Percentiles rank a stretch among this genome's conserved stretches.
phyloP scores from a whole-genome alignment of 2,329 filamentous ascomycete species.

The Knufia fluminis region DNA sequence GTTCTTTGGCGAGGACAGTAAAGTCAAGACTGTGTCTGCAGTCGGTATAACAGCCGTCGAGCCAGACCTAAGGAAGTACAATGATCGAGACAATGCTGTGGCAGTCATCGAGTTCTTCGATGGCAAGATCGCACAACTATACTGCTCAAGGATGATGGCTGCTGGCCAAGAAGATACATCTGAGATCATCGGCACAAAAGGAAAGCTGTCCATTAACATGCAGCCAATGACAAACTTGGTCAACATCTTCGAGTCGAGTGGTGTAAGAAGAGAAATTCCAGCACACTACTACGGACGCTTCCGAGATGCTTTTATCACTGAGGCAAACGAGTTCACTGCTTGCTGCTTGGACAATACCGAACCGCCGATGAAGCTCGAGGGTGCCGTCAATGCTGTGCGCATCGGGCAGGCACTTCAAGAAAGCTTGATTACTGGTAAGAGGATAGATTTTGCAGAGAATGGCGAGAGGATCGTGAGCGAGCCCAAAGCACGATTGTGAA shows the following conservation, averaged over 20 bases:
- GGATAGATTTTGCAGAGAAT: conserved; percentile 50
- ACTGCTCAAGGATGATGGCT: conserved; percentile 57
- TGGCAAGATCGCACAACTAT: conserved; percentile 56
- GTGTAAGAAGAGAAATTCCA: conserved; percentile 52
- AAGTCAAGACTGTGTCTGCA: conserved; percentile 48
- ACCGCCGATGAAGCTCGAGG: conserved; percentile 47
- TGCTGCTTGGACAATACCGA: conserved; percentile 47
- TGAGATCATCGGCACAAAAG: conserved; percentile 58
- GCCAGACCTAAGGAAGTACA: conserved; percentile 48
- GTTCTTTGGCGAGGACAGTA: conserved; percentile 50
- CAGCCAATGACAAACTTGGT: conserved; percentile 49
- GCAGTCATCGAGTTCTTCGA: conserved; percentile 58
- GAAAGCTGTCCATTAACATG: conserved; percentile 53
- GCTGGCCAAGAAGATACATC: conserved; percentile 57
- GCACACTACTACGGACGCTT: conserved; percentile 55
- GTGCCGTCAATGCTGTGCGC: conserved; percentile 47
- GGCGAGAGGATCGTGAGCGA: conserved; percentile 34
- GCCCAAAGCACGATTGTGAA: neutral
- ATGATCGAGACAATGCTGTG: conserved; percentile 54
- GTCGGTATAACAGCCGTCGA: conserved; percentile 52
- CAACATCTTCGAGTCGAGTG: conserved; percentile 44
- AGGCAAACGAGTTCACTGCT: conserved; percentile 55
- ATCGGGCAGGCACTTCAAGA: conserved; percentile 55
- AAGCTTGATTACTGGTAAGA: conserved; percentile 44
- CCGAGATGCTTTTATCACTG: conserved; percentile 52